phyloP scores from a whole-genome alignment of 495 filamentous ascomycete species.

The Daldinia decipiens region DNA sequence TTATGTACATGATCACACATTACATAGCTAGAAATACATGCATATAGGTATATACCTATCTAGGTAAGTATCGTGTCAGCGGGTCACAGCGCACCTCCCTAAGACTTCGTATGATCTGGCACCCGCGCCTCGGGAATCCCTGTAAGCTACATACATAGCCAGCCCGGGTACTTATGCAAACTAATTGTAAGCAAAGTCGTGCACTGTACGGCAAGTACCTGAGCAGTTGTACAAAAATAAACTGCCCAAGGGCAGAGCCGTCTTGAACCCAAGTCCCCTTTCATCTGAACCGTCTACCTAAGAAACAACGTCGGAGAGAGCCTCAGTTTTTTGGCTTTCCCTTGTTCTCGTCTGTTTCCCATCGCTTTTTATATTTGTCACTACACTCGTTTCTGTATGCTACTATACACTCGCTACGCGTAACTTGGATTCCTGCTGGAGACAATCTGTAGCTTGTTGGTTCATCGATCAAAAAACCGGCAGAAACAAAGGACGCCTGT shows the following conservation, averaged over 20 bases:
- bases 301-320: conserved; percentile 35
- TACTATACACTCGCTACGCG: conserved; percentile 46
- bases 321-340: conserved; percentile 35
- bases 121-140: conserved; percentile 41
- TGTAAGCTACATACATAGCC: conserved; percentile 27
- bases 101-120: conserved; percentile 41
- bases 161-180: conserved; percentile 23
- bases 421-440: conserved; percentile 29
- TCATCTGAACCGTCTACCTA: conserved; percentile 28
- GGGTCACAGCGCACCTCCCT: conserved; percentile 37
- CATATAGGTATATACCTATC: neutral
- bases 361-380: conserved; percentile 39
- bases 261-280: conserved; percentile 36
- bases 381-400: conserved; percentile 48
- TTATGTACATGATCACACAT: neutral
- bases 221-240: conserved; percentile 41
- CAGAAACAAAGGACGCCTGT: conserved; percentile 7
- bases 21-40: neutral
- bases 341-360: conserved; percentile 34
- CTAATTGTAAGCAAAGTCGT: conserved; percentile 20
- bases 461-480: conserved; percentile 6
- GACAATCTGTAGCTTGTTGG: conserved; percentile 14
- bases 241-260: conserved; percentile 34
- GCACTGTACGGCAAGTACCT: conserved; percentile 33
- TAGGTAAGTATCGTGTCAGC: conserved; percentile 3